Evolutionary conservation across 148 eudicot genomes (phyloP).

Genomic region (Heliamphora exappendiculata): DNA sequence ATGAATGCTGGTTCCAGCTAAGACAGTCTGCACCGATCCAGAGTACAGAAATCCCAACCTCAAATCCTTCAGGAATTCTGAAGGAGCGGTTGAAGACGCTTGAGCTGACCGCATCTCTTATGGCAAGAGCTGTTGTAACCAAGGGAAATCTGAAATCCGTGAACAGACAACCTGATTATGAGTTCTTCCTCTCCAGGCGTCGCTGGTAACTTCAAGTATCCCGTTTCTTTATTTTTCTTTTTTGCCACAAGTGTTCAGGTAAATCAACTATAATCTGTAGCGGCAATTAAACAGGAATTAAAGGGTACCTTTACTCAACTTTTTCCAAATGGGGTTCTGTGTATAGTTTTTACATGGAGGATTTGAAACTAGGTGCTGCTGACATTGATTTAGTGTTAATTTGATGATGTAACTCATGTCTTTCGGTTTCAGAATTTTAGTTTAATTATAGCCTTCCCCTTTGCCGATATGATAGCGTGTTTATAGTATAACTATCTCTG

Average conservation of each 20-base stretch:
- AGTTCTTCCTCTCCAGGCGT: slow-evolving; percentile 39
- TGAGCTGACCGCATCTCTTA: slow-evolving; percentile 38
- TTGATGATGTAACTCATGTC: too few species aligned
- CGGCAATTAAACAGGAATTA: not conserved
- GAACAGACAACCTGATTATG: slow-evolving; percentile 54
- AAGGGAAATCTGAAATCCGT: slow-evolving; percentile 21
- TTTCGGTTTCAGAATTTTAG: too few species aligned
- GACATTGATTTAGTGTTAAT: not conserved
- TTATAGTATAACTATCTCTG: too few species aligned
- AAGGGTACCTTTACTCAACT: not conserved
- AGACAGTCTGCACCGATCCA: slow-evolving; percentile 11
- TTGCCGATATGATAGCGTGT: too few species aligned
- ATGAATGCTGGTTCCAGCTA: slow-evolving; percentile 40
- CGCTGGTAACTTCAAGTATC: slow-evolving; percentile 6
- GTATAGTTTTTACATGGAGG: not conserved
- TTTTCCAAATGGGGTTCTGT: not conserved
- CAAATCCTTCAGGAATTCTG: slow-evolving; percentile 21
- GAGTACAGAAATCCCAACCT: slow-evolving; percentile 5
- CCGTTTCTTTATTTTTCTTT: not conserved
- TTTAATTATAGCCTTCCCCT: too few species aligned
- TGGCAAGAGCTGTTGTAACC: slow-evolving; percentile 38
- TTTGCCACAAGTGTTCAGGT: not conserved
- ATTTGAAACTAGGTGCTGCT: not conserved
- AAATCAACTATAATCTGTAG: not conserved
- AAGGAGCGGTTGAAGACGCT: slow-evolving; percentile 39